Evolutionary conservation across 2,329 filamentous ascomycete genomes (phyloP).

Genomic region (Talaromyces sp.): DNA sequence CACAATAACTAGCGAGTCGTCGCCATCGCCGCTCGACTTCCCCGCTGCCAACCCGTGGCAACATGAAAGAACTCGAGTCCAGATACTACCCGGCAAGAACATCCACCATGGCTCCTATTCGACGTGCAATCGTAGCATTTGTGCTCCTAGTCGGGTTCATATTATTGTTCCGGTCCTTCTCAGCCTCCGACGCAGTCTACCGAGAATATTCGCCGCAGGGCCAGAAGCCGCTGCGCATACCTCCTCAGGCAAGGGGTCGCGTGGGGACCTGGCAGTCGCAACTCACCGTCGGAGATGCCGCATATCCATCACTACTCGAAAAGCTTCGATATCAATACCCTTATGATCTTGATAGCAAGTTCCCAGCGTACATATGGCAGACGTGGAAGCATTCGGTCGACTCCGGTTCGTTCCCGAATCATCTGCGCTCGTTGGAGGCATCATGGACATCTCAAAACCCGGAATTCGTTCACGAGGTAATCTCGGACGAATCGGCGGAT

Average conservation of each 20-base stretch:
- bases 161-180: conserved; percentile 16
- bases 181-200: background rate
- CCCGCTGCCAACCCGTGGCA: background rate
- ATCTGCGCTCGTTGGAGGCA: conserved; percentile 78
- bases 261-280: conserved; percentile 49
- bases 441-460: conserved; percentile 87
- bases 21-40: background rate
- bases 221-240: conserved; percentile 11
- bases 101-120: conserved; percentile 12
- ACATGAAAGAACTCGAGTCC: conserved; percentile 1
- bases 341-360: conserved; percentile 83
- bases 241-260: conserved; percentile 28
- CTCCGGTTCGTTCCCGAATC: conserved; percentile 68
- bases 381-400: conserved; percentile 90
- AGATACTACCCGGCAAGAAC: conserved; percentile 2
- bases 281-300: conserved; percentile 66
- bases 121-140: conserved; percentile 8
- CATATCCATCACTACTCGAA: conserved; percentile 69
- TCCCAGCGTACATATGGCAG: conserved; percentile 98
- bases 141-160: conserved; percentile 12
- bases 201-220: background rate
- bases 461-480: conserved; percentile 91
- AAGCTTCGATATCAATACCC: conserved; percentile 89
- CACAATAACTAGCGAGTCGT: background rate
- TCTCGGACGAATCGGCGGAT: conserved; percentile 82